Evolutionary conservation across 2,329 filamentous ascomycete species (phyloP).

Genomic region (Epichloe sibirici): DNA sequence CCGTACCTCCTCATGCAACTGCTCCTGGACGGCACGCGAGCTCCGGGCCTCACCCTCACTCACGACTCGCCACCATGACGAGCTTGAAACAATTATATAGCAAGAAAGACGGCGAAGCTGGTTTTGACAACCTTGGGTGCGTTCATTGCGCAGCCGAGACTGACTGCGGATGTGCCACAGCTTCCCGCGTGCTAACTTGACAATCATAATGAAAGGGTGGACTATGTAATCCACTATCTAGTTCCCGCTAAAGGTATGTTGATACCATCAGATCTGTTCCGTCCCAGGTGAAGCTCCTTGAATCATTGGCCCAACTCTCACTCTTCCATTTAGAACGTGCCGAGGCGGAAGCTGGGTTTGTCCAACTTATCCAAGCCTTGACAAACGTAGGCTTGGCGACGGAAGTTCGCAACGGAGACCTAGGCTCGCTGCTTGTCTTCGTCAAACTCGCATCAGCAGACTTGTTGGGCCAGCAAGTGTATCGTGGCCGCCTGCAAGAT

Average conservation of each 20-base stretch:
- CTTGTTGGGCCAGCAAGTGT: conserved; percentile 67
- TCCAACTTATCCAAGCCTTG: conserved; percentile 64
- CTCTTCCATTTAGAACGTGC: conserved; percentile 40
- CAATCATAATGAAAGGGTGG: conserved; percentile 43
- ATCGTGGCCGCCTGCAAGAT: conserved; percentile 78
- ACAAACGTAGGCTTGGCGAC: conserved; percentile 71
- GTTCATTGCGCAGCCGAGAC: neutral
- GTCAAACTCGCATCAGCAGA: conserved; percentile 65
- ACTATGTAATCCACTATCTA: conserved; percentile 77
- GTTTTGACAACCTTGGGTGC: conserved; percentile 29
- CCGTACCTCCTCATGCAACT: no score
- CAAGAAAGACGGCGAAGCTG: conserved; percentile 15
- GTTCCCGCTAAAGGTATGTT: conserved; percentile 53
- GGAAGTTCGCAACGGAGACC: conserved; percentile 72
- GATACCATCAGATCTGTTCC: neutral
- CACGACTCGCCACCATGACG: conserved; percentile 17
- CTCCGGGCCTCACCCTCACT: no score
- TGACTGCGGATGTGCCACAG: conserved; percentile 6
- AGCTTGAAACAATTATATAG: conserved; percentile 20
- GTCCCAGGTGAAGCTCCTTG: neutral
- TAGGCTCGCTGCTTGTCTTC: conserved; percentile 68
- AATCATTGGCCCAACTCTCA: neutral
- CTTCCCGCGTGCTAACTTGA: neutral
- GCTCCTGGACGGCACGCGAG: no score
- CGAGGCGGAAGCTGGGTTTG: conserved; percentile 63